These are phyloP conservation scores for Eimeria acervulina DNA, from an alignment of 169 alveolate genomes.

Conservation along the genomic window DNA sequence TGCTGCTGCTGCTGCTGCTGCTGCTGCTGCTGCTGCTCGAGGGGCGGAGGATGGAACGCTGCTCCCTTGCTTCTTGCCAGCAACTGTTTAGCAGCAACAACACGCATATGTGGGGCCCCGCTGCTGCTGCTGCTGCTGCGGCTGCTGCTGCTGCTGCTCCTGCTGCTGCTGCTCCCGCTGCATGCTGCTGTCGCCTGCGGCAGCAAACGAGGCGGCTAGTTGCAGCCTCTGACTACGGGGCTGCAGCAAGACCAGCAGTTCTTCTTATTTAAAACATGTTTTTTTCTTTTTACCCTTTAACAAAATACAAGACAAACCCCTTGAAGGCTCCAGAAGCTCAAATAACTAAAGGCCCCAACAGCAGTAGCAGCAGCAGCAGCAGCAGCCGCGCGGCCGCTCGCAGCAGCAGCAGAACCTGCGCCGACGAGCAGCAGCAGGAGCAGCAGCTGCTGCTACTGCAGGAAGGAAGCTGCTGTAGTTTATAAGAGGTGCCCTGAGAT, in stretches of 20 bases:
- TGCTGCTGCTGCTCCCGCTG: not conserved
- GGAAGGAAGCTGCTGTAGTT: no score
- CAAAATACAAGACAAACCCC: not conserved
- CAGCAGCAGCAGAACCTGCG: not conserved
- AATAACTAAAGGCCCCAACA: not conserved
- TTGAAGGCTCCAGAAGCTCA: no score
- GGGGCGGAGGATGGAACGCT: not conserved
- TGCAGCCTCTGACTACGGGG: not conserved
- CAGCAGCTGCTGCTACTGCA: not conserved
- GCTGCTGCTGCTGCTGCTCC: not conserved
- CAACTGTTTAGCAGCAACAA: not conserved
- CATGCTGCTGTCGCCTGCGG: constrained; percentile 3
- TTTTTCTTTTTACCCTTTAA: no score
- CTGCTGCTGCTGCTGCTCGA: not conserved
- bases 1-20: constrained; percentile 11
- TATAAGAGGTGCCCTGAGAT: no score
- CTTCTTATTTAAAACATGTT: not conserved
- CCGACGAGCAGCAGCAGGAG: not conserved
- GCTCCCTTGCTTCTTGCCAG: not conserved
- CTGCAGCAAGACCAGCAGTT: not conserved
- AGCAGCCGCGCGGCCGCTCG: not conserved
- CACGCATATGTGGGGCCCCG: constrained; percentile 19
- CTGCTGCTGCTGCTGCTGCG: not conserved
- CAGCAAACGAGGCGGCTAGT: not conserved
- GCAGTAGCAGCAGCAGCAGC: not conserved